phyloP scores from a whole-genome alignment of 352 stramenopile genomes.

The Phytophthora capsici region DNA sequence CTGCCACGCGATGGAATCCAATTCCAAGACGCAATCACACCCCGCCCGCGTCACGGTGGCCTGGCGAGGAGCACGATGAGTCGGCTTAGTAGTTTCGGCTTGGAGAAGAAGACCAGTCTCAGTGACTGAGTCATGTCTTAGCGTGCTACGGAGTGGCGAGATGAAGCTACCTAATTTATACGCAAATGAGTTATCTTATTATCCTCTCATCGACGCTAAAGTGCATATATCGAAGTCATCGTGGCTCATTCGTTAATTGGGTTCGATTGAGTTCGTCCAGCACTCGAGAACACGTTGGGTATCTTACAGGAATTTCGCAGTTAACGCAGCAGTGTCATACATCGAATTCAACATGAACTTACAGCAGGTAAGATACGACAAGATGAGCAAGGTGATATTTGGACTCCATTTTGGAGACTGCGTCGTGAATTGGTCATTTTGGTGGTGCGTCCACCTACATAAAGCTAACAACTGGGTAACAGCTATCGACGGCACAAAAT shows the following conservation, averaged over 20 bases:
- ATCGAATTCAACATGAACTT: conserved; percentile 6
- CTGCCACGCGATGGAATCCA: conserved; percentile 4
- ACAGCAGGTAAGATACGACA: neutral
- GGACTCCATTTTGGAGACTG: neutral
- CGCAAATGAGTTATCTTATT: too few species aligned
- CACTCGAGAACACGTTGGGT: neutral
- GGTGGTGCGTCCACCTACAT: conserved; percentile 14
- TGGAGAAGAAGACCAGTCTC: neutral
- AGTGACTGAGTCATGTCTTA: neutral
- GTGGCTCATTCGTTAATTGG: neutral
- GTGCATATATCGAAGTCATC: neutral
- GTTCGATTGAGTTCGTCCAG: neutral
- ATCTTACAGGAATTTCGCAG: too few species aligned
- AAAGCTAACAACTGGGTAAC: neutral
- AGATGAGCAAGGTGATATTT: conserved; percentile 6
- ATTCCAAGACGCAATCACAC: neutral
- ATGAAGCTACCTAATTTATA: conserved; percentile 15
- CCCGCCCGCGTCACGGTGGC: conserved; percentile 7
- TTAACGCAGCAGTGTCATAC: too few species aligned
- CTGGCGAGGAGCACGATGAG: conserved; percentile 25
- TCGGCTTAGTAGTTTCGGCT: neutral
- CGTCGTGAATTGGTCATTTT: conserved; percentile 16
- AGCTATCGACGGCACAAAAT: too few species aligned
- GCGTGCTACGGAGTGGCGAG: conserved; percentile 2
- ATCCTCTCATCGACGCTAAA: too few species aligned